phyloP scores from a whole-genome alignment of 768 basidiomycete species.

The Tylopilus rubrobrunneus region DNA sequence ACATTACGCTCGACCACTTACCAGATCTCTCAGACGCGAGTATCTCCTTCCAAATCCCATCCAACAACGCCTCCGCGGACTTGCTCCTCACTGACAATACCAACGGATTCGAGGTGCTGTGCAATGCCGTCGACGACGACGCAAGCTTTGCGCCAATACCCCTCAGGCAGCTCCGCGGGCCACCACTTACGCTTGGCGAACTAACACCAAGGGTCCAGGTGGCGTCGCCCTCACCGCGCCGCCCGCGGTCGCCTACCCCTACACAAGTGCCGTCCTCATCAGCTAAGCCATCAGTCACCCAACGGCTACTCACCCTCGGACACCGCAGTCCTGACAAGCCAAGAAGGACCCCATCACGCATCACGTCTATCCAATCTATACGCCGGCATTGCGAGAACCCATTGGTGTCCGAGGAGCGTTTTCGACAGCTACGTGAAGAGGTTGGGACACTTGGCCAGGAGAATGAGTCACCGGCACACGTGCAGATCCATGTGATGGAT shows the following conservation, averaged over 20 bases:
- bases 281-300: slow-evolving; percentile 15
- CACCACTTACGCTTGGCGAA: slow-evolving; percentile 36
- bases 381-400: slow-evolving; percentile 4
- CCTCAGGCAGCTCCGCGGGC: slow-evolving; percentile 24
- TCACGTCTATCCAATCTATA: neutral
- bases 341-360: slow-evolving; percentile 3
- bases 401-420: slow-evolving; percentile 27
- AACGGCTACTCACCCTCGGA: slow-evolving; percentile 9
- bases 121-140: slow-evolving; percentile 23
- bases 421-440: slow-evolving; percentile 16
- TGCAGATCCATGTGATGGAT: neutral
- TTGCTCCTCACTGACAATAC: slow-evolving; percentile 40
- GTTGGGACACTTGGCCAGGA: slow-evolving; percentile 15
- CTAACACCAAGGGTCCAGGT: slow-evolving; percentile 36
- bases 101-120: slow-evolving; percentile 40
- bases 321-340: slow-evolving; percentile 14
- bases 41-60: slow-evolving; percentile 49
- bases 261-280: slow-evolving; percentile 3
- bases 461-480: slow-evolving; percentile 4
- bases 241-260: slow-evolving; percentile 13
- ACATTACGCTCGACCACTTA: slow-evolving; percentile 50
- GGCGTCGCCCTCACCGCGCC: neutral
- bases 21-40: slow-evolving; percentile 48
- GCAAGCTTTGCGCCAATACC: slow-evolving; percentile 37
- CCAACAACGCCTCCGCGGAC: slow-evolving; percentile 29